A percentile compares a stretch with the other conserved stretches of the same genome.
These are phyloP conservation scores for Inonotus obliquus DNA, from an alignment of 1,284 basidiomycete genomes.

Conservation along the genomic window DNA sequence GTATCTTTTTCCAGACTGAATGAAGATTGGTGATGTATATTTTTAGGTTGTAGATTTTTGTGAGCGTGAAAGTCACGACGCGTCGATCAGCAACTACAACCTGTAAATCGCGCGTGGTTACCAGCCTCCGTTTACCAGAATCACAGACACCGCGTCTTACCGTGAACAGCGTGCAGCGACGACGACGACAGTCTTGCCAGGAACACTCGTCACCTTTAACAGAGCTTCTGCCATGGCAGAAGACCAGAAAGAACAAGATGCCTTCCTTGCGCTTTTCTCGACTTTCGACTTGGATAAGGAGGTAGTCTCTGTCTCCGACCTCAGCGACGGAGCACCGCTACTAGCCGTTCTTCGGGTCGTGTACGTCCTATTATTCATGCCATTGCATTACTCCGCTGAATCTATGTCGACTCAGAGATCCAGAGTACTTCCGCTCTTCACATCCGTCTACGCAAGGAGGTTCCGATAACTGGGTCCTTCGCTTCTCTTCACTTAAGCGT, in stretches of 20 bases:
- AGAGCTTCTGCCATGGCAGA: slow-evolving; percentile 36
- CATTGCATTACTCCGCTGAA: background rate
- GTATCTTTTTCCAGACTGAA: slow-evolving; percentile 1
- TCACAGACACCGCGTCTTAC: background rate
- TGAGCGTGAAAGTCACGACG: background rate
- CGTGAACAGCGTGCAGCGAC: background rate
- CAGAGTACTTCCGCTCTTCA: slow-evolving; percentile 67
- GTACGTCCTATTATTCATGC: slow-evolving; percentile 39
- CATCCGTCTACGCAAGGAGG: slow-evolving; percentile 51
- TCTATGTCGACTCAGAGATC: slow-evolving; percentile 49
- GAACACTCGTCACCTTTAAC: background rate
- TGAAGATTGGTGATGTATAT: background rate
- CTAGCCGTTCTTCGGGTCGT: slow-evolving; percentile 69
- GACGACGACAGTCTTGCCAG: background rate
- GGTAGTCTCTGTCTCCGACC: slow-evolving; percentile 57
- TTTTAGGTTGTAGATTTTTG: background rate
- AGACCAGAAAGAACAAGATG: slow-evolving; percentile 57
- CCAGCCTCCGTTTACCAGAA: background rate
- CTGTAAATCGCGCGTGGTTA: background rate
- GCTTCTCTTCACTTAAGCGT: slow-evolving; percentile 80
- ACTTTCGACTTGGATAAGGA: slow-evolving; percentile 65
- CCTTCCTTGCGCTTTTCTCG: slow-evolving; percentile 73
- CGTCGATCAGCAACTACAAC: background rate
- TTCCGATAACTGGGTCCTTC: slow-evolving; percentile 85
- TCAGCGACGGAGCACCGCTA: slow-evolving; percentile 69